phyloP scores from a whole-genome alignment of 2,329 filamentous ascomycete species.

The Aspergillus uvarum region DNA sequence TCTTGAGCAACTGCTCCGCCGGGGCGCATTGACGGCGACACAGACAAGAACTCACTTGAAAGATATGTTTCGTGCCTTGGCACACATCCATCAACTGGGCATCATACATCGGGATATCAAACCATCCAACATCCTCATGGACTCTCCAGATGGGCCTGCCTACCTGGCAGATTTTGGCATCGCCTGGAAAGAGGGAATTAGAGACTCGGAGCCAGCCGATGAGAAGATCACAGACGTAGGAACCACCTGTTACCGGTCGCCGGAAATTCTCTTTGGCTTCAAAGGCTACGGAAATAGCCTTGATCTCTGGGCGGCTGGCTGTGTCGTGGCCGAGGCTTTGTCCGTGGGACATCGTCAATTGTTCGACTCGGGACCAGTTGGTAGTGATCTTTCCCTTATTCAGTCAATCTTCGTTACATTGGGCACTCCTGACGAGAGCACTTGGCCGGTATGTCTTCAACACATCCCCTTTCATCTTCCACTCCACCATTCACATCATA shows the following conservation, averaged over 20 bases:
- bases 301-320: slow-evolving; percentile 88
- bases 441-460: slow-evolving; percentile 69
- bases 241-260: slow-evolving; percentile 85
- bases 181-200: slow-evolving; percentile 68
- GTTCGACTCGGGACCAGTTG: slow-evolving; percentile 85
- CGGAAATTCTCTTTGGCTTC: slow-evolving; percentile 86
- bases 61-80: slow-evolving; percentile 70
- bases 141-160: slow-evolving; percentile 66
- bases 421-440: slow-evolving; percentile 76
- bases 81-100: slow-evolving; percentile 67
- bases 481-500: too few species aligned
- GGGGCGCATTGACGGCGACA: slow-evolving; percentile 38
- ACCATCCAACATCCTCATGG: slow-evolving; percentile 80
- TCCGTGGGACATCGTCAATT: slow-evolving; percentile 58
- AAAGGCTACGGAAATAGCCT: slow-evolving; percentile 68
- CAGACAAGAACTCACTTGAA: slow-evolving; percentile 55
- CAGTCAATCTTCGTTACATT: slow-evolving; percentile 89
- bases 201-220: slow-evolving; percentile 60
- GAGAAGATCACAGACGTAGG: slow-evolving; percentile 89
- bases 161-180: slow-evolving; percentile 91
- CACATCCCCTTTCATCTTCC: background rate
- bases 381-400: slow-evolving; percentile 87
- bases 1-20: slow-evolving; percentile 65
- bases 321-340: slow-evolving; percentile 76
- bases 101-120: slow-evolving; percentile 96